phyloP scores from a whole-genome alignment of 192 early-diverging fungal species.

The Linnemannia zychae region DNA sequence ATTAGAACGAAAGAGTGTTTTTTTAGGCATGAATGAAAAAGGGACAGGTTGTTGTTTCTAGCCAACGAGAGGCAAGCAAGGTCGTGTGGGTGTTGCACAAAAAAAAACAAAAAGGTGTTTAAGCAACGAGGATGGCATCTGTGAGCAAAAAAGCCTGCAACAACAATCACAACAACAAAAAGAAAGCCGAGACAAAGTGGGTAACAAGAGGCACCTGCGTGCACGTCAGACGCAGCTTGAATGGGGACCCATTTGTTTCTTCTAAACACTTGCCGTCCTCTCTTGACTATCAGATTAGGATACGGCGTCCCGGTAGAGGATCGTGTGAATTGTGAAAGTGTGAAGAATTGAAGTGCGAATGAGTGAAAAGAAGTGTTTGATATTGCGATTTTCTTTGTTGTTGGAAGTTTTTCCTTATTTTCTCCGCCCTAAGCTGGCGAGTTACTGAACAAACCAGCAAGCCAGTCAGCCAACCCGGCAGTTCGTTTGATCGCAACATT shows the following conservation, averaged over 20 bases:
- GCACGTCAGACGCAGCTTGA: too few species aligned
- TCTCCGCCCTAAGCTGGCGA: neutral
- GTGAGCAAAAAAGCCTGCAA: neutral
- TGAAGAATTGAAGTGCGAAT: neutral
- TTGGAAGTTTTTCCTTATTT: neutral
- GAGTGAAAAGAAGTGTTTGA: neutral
- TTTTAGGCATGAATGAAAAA: neutral
- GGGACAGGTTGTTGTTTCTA: neutral
- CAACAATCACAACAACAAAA: neutral
- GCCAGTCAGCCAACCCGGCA: too few species aligned
- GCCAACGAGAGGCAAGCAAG: neutral
- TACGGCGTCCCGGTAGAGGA: too few species aligned
- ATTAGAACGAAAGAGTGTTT: neutral
- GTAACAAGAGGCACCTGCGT: neutral
- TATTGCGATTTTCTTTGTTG: neutral
- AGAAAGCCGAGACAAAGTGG: neutral
- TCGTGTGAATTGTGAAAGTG: neutral
- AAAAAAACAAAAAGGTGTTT: neutral
- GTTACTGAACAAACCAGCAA: too few species aligned
- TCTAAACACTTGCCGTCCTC: neutral
- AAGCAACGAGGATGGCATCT: neutral
- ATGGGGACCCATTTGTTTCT: neutral
- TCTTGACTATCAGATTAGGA: neutral
- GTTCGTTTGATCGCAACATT: too few species aligned
- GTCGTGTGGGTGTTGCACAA: constrained; percentile 4